A percentile compares a stretch with the other conserved stretches of the same genome.
Conservation (phyloP, 805 yeast genomes). For the Candida fluviatilis region DNA sequence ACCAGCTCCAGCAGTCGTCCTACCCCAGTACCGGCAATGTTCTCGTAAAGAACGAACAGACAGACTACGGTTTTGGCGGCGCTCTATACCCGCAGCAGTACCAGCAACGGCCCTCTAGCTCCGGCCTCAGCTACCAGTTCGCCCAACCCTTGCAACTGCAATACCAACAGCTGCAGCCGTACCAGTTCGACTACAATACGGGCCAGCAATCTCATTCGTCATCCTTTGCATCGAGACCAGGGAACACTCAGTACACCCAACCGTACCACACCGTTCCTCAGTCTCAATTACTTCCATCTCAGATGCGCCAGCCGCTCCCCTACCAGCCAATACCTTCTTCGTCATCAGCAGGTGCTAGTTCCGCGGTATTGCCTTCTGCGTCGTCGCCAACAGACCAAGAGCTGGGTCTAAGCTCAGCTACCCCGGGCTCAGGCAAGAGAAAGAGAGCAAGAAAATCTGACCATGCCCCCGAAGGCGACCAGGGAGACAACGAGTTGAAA, state of each 20-base stretch:
- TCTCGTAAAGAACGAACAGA: not conserved
- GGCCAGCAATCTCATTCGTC: constrained; percentile 3
- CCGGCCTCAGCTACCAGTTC: constrained; percentile 2
- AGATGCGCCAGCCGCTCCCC: not conserved
- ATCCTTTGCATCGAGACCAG: constrained; percentile 1
- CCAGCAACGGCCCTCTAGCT: constrained; percentile 2
- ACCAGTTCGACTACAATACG: constrained; percentile 1
- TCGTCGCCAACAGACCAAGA: not conserved
- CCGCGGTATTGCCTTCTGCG: not conserved
- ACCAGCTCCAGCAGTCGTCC: constrained; percentile 9
- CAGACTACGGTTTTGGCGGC: constrained; percentile 2
- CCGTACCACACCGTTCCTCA: constrained; percentile 3
- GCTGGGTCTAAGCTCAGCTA: not conserved
- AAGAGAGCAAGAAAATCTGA: constrained; percentile 27
- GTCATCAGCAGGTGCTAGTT: not conserved
- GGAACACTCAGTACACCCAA: constrained; percentile 2
- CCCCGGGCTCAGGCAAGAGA: constrained; percentile 5
- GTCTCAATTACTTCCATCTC: not conserved
- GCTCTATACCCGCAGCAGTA: constrained; percentile 1
- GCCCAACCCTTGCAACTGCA: constrained; percentile 6
- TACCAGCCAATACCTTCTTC: constrained; percentile 1
- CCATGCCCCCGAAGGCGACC: constrained; percentile 28
- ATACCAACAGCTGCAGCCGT: constrained; percentile 5
- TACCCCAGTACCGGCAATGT: not conserved
- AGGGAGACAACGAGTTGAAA: constrained; percentile 34